Evolutionary conservation across 148 eudicot species (phyloP).

Genomic region (Arctostaphylos glauca): DNA sequence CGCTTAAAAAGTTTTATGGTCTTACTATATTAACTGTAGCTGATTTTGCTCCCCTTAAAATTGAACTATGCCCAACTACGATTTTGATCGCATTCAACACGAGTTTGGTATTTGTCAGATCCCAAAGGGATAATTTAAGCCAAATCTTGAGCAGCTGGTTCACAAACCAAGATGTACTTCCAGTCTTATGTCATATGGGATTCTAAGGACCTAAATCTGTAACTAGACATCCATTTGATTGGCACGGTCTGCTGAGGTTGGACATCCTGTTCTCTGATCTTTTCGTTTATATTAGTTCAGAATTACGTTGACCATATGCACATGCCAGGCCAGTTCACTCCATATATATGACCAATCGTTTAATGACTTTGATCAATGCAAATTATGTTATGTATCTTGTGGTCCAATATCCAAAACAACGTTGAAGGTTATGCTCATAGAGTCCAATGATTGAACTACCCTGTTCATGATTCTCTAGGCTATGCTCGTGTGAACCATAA

Average conservation of each 20-base stretch:
- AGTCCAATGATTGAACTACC: neutral
- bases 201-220: neutral
- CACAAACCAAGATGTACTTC: neutral
- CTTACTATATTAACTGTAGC: neutral
- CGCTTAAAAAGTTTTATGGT: neutral
- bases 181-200: neutral
- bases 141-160: neutral
- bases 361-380: neutral
- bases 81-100: neutral
- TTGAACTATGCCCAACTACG: neutral
- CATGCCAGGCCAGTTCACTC: neutral
- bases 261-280: neutral
- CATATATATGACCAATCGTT: neutral
- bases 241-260: neutral
- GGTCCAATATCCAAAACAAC: constrained; percentile 1
- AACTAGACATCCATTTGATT: neutral
- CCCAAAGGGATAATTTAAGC: neutral
- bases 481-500: neutral
- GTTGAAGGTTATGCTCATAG: neutral
- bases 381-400: constrained; percentile 7
- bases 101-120: neutral
- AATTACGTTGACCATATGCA: neutral
- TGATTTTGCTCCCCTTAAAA: neutral
- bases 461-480: constrained; percentile 4
- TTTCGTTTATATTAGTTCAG: neutral